Evolutionary conservation across 148 eudicot species (phyloP).

Genomic region (Gaultheria prostrata): DNA sequence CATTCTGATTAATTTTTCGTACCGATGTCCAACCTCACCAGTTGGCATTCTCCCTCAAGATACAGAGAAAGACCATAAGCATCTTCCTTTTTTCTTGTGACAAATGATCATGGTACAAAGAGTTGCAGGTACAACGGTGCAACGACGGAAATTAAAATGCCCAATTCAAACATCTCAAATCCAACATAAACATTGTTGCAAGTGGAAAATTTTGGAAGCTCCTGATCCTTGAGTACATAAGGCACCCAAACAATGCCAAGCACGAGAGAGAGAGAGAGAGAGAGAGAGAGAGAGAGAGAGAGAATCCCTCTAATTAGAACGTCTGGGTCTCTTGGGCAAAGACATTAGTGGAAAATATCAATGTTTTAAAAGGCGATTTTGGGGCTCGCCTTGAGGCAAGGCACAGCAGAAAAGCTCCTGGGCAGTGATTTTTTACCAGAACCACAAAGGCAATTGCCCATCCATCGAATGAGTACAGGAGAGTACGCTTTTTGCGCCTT

Average conservation of each 20-base stretch:
- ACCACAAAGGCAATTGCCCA: too few species aligned
- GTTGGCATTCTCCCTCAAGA: background rate
- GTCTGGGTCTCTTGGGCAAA: background rate
- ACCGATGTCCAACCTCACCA: background rate
- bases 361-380: too few species aligned
- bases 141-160: background rate
- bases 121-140: background rate
- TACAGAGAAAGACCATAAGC: background rate
- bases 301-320: background rate
- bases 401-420: too few species aligned
- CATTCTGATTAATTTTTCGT: background rate
- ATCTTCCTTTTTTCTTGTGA: background rate
- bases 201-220: background rate
- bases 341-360: background rate
- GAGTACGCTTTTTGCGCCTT: too few species aligned
- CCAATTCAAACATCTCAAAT: conserved; percentile 8
- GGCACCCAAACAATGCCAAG: background rate
- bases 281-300: background rate
- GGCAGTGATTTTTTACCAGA: too few species aligned
- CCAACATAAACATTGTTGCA: background rate
- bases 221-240: background rate
- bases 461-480: too few species aligned
- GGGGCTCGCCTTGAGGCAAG: too few species aligned
- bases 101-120: background rate
- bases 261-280: background rate